These are phyloP conservation scores for Actinomortierella ambigua DNA, from an alignment of 371 early-diverging fungal genomes.

Conservation along the genomic window DNA sequence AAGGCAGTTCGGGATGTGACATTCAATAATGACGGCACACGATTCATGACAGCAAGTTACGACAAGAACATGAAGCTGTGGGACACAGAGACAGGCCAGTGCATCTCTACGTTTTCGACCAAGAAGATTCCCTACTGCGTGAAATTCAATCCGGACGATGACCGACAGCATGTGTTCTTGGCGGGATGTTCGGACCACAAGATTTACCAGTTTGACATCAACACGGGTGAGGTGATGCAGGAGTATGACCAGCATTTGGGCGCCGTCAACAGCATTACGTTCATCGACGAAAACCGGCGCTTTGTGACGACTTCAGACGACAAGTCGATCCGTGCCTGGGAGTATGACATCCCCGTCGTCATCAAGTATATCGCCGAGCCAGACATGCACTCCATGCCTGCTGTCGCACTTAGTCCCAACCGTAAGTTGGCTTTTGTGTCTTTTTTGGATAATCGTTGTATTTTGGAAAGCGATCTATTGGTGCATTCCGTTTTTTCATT, in stretches of 20 bases:
- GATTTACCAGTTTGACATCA: conserved; percentile 82
- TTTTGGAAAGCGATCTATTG: background rate
- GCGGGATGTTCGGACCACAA: conserved; percentile 94
- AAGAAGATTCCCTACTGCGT: conserved; percentile 89
- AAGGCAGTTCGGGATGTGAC: conserved; percentile 92
- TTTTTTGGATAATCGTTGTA: conserved; percentile 1
- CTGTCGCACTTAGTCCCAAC: conserved; percentile 86
- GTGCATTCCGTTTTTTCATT: background rate
- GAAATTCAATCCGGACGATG: conserved; percentile 87
- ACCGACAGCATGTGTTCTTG: conserved; percentile 85
- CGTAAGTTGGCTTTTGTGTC: conserved; percentile 56
- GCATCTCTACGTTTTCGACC: conserved; percentile 78
- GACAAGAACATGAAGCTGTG: conserved; percentile 93
- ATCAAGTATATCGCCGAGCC: conserved; percentile 97
- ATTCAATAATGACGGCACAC: conserved; percentile 87
- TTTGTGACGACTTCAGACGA: conserved; percentile 97
- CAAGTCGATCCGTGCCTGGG: conserved; percentile 97
- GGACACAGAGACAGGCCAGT: conserved; percentile 97
- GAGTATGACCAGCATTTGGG: conserved; percentile 97
- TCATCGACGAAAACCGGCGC: conserved; percentile 92
- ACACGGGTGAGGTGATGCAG: conserved; percentile 84
- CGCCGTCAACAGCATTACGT: conserved; percentile 95
- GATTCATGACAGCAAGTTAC: conserved; percentile 89
- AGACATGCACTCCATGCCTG: conserved; percentile 95
- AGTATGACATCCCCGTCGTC: conserved; percentile 95